Evolutionary conservation across 2,329 filamentous ascomycete genomes (phyloP).

Genomic region (Colletotrichum sp.): DNA sequence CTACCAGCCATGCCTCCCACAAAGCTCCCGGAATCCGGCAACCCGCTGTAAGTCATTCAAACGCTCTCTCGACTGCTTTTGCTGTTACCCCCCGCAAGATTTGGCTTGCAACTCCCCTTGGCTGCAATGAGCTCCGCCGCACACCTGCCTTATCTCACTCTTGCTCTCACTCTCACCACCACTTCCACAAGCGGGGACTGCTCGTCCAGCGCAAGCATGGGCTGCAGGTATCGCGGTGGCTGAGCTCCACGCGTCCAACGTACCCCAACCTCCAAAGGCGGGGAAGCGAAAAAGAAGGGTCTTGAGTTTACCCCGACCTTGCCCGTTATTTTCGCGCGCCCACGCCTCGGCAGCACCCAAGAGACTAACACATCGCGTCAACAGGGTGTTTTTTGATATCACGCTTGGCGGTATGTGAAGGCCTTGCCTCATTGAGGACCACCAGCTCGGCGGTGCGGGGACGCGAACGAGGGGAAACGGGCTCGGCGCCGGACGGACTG

Average conservation of each 20-base stretch:
- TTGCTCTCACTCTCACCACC: background rate
- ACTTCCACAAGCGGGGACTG: background rate
- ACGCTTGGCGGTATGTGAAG: slow-evolving; percentile 71
- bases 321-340: background rate
- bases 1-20: slow-evolving; percentile 45
- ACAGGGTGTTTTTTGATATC: slow-evolving; percentile 76
- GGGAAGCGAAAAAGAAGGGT: background rate
- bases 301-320: background rate
- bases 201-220: background rate
- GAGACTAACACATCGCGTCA: slow-evolving; percentile 15
- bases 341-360: background rate
- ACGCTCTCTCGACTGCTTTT: background rate
- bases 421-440: slow-evolving; percentile 33
- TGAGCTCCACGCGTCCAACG: slow-evolving; percentile 5
- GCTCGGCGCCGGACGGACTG: background rate
- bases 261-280: background rate
- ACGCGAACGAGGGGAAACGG: background rate
- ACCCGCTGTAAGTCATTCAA: slow-evolving; percentile 47
- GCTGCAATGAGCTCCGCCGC: background rate
- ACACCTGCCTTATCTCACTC: background rate
- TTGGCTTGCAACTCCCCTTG: background rate
- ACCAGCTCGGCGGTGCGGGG: background rate
- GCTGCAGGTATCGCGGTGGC: background rate
- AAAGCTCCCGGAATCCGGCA: slow-evolving; percentile 50
- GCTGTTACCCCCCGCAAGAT: background rate